These are phyloP conservation scores for Limonium bicolor DNA, from an alignment of 148 eudicot genomes.

Conservation along the genomic window DNA sequence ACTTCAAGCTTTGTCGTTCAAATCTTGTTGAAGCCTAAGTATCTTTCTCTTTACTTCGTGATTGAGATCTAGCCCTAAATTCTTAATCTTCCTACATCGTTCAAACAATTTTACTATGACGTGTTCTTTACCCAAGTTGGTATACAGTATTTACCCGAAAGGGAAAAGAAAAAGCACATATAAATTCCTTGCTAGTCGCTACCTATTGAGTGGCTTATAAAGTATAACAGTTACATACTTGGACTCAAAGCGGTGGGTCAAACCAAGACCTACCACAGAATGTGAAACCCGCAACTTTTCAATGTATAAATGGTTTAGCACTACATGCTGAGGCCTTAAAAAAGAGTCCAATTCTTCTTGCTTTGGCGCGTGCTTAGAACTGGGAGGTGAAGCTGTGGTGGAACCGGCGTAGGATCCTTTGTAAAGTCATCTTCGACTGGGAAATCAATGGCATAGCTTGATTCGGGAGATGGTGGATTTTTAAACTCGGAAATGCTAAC, in stretches of 20 bases:
- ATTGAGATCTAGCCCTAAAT: too few relatives aligned
- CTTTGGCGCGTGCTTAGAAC: slow-evolving; percentile 31
- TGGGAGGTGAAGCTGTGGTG: slow-evolving; percentile 58
- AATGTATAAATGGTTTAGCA: slow-evolving; percentile 73
- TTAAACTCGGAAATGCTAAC: slow-evolving; percentile 68
- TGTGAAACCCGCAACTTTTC: slow-evolving; percentile 55
- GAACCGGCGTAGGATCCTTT: slow-evolving; percentile 62
- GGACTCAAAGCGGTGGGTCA: slow-evolving; percentile 62
- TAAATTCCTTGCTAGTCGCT: too few relatives aligned
- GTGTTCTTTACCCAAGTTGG: too few relatives aligned
- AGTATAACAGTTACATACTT: slow-evolving; percentile 82
- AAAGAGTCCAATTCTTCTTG: slow-evolving; percentile 20
- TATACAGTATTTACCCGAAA: too few relatives aligned
- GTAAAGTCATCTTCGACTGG: slow-evolving; percentile 65
- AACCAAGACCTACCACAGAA: slow-evolving; percentile 80
- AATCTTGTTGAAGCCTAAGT: too few relatives aligned
- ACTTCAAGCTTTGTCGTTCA: too few relatives aligned
- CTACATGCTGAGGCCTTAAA: slow-evolving; percentile 66
- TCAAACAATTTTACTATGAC: too few relatives aligned
- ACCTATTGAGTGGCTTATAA: slow-evolving; percentile 70
- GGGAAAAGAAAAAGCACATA: too few relatives aligned
- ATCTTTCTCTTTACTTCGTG: too few relatives aligned
- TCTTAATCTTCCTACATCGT: too few relatives aligned
- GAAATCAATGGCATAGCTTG: slow-evolving; percentile 44
- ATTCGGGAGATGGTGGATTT: slow-evolving; percentile 66